Conservation (phyloP, 192 early-diverging fungal species). For the Funneliformis geosporum region DNA sequence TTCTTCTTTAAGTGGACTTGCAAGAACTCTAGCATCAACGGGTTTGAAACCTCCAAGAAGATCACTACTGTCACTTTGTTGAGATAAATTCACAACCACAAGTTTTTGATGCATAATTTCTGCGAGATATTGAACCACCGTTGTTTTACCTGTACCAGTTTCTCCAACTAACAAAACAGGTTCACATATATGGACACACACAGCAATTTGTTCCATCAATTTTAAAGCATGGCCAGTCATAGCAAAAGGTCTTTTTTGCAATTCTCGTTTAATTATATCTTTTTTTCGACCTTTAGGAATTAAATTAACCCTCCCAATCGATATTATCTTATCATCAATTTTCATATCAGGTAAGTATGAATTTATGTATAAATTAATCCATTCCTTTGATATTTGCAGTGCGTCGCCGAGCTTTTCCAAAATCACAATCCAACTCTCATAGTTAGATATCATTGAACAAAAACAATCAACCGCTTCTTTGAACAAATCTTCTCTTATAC, state of each 20-base stretch:
- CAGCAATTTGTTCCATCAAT: conserved; percentile 84
- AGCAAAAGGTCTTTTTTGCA: conserved; percentile 72
- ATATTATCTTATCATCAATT: conserved; percentile 41
- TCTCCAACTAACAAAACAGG: conserved; percentile 93
- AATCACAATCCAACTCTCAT: conserved; percentile 62
- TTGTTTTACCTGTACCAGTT: conserved; percentile 98
- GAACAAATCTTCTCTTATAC: conserved; percentile 68
- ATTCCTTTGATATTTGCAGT: conserved; percentile 66
- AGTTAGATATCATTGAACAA: conserved; percentile 75
- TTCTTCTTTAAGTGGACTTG: conserved; percentile 75
- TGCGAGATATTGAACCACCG: conserved; percentile 91
- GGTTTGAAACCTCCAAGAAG: conserved; percentile 97
- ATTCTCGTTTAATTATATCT: conserved; percentile 35
- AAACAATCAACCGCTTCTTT: conserved; percentile 89
- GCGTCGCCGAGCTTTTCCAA: conserved; percentile 65
- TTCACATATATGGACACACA: conserved; percentile 76
- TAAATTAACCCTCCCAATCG: conserved; percentile 60
- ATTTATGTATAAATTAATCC: conserved; percentile 70
- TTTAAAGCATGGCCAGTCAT: conserved; percentile 79
- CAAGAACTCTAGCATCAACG: conserved; percentile 79
- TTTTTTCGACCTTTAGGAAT: conserved; percentile 39
- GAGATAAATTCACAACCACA: conserved; percentile 93
- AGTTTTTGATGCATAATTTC: conserved; percentile 71
- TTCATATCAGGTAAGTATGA: conserved; percentile 66
- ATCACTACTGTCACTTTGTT: conserved; percentile 94